Evolutionary conservation across 1,139 yeast genomes (phyloP).

Genomic region (Nakaseomyces bracarensis): DNA sequence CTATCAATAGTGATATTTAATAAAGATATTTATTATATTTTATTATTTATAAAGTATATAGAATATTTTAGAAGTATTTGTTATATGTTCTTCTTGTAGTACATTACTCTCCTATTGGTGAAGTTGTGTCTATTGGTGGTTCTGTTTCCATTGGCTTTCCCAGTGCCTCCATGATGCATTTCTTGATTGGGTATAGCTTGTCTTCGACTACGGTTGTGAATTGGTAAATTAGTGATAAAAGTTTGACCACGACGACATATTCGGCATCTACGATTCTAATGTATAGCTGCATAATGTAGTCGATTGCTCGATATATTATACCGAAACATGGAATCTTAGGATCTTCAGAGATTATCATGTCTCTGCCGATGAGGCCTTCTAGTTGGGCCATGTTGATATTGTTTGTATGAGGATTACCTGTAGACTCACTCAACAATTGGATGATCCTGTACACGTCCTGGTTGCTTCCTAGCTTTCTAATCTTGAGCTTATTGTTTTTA

Average conservation of each 20-base stretch:
- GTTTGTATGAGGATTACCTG: not conserved
- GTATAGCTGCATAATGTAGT: not conserved
- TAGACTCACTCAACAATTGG: not conserved
- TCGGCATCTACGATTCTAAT: not conserved
- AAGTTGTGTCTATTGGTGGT: too few species aligned
- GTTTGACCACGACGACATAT: not conserved
- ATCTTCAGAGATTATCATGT: not conserved
- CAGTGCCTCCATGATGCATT: not conserved
- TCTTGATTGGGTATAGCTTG: not conserved
- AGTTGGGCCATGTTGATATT: not conserved
- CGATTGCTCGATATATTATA: not conserved
- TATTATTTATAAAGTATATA: too few species aligned
- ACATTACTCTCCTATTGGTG: too few species aligned
- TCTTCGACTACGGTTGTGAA: not conserved
- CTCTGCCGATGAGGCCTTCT: not conserved
- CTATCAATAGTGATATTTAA: too few species aligned
- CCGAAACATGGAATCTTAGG: not conserved
- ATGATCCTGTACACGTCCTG: not conserved
- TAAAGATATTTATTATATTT: too few species aligned
- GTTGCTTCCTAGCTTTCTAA: not conserved
- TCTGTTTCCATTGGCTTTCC: conserved; percentile 1
- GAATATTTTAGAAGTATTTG: too few species aligned
- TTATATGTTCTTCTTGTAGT: too few species aligned
- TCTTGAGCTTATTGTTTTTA: not conserved
- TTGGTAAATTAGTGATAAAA: not conserved